phyloP scores from a whole-genome alignment of 1,139 yeast species.

The Pichia sp. region DNA sequence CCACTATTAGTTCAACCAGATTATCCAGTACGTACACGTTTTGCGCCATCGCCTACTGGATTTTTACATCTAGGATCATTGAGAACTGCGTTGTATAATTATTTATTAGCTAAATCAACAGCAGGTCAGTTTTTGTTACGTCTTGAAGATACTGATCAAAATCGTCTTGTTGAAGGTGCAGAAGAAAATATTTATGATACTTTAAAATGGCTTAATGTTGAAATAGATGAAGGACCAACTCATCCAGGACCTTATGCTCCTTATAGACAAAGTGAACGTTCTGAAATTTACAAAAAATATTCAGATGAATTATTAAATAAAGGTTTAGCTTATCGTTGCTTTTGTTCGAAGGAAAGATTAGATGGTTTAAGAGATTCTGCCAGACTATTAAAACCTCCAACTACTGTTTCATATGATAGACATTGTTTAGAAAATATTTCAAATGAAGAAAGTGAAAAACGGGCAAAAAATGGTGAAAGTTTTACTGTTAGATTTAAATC shows the following conservation, averaged over 20 bases:
- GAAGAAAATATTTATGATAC: constrained; percentile 74
- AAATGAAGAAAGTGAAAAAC: constrained; percentile 35
- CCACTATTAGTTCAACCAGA: constrained; percentile 16
- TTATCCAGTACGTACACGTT: constrained; percentile 75
- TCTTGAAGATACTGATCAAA: constrained; percentile 88
- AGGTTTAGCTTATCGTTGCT: constrained; percentile 81
- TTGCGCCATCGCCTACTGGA: constrained; percentile 99
- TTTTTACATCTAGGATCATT: constrained; percentile 85
- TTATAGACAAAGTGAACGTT: constrained; percentile 78
- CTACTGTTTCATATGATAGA: constrained; percentile 88
- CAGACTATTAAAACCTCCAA: constrained; percentile 70
- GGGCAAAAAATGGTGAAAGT: constrained; percentile 31
- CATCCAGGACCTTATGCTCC: constrained; percentile 65
- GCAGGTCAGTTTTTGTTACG: constrained; percentile 77
- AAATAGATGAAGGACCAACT: constrained; percentile 80
- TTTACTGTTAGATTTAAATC: constrained; percentile 58
- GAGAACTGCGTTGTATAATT: constrained; percentile 89
- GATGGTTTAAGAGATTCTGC: constrained; percentile 67
- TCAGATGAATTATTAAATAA: constrained; percentile 48
- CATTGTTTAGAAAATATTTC: constrained; percentile 49
- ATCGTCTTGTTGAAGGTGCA: constrained; percentile 72
- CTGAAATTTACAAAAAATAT: constrained; percentile 54
- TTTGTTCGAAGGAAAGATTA: constrained; percentile 78
- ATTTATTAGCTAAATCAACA: constrained; percentile 70
- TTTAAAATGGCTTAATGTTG: constrained; percentile 69